These are phyloP conservation scores for Zangia roseola DNA, from an alignment of 768 basidiomycete species.

Conservation along the genomic window DNA sequence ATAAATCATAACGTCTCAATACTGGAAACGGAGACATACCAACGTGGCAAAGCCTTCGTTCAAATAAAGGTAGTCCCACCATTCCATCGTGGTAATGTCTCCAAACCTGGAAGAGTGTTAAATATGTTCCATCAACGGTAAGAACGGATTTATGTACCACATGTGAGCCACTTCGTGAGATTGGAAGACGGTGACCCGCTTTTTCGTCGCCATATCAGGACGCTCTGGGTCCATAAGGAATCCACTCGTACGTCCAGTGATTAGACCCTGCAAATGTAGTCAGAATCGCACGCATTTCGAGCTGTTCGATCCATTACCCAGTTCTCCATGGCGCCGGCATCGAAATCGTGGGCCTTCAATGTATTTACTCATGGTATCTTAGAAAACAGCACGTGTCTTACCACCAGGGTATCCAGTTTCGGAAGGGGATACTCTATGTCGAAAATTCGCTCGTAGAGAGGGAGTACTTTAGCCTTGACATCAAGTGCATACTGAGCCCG, in stretches of 20 bases:
- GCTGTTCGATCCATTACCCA: no score
- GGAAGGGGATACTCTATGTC: conserved; percentile 91
- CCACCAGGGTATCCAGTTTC: conserved; percentile 91
- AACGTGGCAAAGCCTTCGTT: conserved; percentile 90
- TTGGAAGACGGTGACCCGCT: conserved; percentile 73
- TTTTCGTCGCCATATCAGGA: conserved; percentile 70
- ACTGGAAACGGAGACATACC: conserved; percentile 39
- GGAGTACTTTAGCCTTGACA: conserved; percentile 77
- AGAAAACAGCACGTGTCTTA: conserved; percentile 31
- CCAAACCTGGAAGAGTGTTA: conserved; percentile 61
- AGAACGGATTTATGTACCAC: conserved; percentile 46
- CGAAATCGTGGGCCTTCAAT: conserved; percentile 76
- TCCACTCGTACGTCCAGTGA: conserved; percentile 82
- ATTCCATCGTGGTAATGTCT: conserved; percentile 90
- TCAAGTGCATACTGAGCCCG: conserved; percentile 88
- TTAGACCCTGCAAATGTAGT: conserved; percentile 58
- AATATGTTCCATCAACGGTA: neutral
- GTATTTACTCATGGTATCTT: neutral
- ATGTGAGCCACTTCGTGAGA: conserved; percentile 87
- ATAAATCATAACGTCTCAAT: neutral
- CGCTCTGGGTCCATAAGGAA: conserved; percentile 79
- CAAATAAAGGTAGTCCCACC: conserved; percentile 85
- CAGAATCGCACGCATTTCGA: no score
- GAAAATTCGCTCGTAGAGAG: conserved; percentile 91
- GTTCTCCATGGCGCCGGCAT: conserved; percentile 92